Percentiles rank a stretch among this genome's conserved stretches.
phyloP scores from a whole-genome alignment of 305 asterid species.

The Lippia alba region DNA sequence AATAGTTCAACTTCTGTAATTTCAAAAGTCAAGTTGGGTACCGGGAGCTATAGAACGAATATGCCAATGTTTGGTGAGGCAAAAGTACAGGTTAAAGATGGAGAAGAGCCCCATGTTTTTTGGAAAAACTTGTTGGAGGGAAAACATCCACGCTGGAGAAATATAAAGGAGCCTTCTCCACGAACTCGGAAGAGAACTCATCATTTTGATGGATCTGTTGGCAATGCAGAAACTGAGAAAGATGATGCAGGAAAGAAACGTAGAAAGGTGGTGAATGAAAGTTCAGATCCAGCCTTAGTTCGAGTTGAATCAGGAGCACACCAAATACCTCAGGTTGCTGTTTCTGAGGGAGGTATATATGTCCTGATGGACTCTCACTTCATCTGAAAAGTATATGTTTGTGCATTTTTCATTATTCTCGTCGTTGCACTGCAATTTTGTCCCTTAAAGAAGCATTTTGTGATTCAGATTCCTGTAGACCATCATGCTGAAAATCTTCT shows the following conservation, averaged over 20 bases:
- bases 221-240: conserved; percentile 40
- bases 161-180: conserved; percentile 49
- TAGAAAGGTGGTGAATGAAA: conserved; percentile 53
- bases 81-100: conserved; percentile 51
- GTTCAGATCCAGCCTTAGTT: conserved; percentile 43
- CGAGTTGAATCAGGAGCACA: conserved; percentile 44
- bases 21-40: conserved; percentile 64
- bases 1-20: conserved; percentile 46
- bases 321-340: conserved; percentile 39
- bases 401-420: conserved; percentile 9
- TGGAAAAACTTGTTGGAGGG: conserved; percentile 82
- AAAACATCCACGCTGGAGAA: conserved; percentile 70
- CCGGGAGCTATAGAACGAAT: conserved; percentile 52
- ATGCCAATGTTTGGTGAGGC: conserved; percentile 70
- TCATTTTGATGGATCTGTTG: conserved; percentile 47
- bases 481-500: conserved; percentile 23
- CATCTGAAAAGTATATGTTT: conserved; percentile 22
- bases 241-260: conserved; percentile 65
- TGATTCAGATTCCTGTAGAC: conserved; percentile 14
- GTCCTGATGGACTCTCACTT: conserved; percentile 21
- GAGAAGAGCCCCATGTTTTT: conserved; percentile 67
- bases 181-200: conserved; percentile 79
- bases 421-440: not conserved
- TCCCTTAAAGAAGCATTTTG: conserved; percentile 28
- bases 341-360: conserved; percentile 44